phyloP scores from a whole-genome alignment of 768 basidiomycete species.

The Tricholomella constricta region DNA sequence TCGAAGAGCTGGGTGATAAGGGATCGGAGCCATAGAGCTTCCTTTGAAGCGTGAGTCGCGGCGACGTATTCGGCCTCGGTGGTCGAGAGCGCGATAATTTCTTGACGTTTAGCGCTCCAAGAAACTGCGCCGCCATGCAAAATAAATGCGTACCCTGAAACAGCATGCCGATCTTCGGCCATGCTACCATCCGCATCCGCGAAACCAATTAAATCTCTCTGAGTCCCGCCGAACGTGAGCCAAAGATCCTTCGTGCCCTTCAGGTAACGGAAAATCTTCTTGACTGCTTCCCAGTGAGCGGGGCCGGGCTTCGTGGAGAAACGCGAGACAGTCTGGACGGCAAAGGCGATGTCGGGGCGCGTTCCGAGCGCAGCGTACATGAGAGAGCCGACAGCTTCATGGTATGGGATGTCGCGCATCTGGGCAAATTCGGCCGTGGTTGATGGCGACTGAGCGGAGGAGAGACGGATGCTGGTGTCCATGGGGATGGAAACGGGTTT shows the following conservation, averaged over 20 bases:
- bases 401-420: constrained; percentile 8
- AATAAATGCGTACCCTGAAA: constrained; percentile 28
- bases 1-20: constrained; percentile 23
- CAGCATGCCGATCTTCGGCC: constrained; percentile 13
- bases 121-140: constrained; percentile 24
- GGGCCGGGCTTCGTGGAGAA: background rate
- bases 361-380: constrained; percentile 25
- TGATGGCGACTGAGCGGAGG: constrained; percentile 5
- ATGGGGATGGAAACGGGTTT: constrained; percentile 6
- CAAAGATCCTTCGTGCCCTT: background rate
- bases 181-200: constrained; percentile 16
- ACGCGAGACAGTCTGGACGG: background rate
- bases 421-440: background rate
- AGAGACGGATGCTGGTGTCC: constrained; percentile 1
- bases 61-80: constrained; percentile 32
- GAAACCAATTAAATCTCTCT: background rate
- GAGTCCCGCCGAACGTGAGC: background rate
- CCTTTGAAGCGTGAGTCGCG: constrained; percentile 24
- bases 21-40: constrained; percentile 33
- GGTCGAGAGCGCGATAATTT: constrained; percentile 15
- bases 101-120: constrained; percentile 22
- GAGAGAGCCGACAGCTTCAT: constrained; percentile 21
- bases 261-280: background rate
- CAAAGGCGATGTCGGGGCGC: constrained; percentile 23
- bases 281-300: background rate